phyloP scores from a whole-genome alignment of 106 monocot species.

The Acorus calamus region DNA sequence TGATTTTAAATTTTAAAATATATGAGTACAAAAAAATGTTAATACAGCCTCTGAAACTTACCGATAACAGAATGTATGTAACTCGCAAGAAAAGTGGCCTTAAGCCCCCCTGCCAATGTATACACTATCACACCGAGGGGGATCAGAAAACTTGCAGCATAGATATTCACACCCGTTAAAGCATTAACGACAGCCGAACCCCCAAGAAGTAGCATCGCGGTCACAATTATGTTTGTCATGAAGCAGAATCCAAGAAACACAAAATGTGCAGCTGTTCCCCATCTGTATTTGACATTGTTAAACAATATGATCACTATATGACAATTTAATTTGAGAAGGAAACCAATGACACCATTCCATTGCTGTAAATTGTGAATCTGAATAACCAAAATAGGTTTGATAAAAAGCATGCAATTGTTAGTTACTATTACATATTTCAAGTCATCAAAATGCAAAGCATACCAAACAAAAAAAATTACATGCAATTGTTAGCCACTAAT shows the following conservation, averaged over 20 bases:
- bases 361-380: too few relatives aligned
- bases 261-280: constrained; percentile 80
- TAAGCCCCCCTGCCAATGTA: constrained; percentile 85
- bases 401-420: too few relatives aligned
- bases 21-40: background rate
- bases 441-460: too few relatives aligned
- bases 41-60: constrained; percentile 19
- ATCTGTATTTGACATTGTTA: constrained; percentile 27
- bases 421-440: too few relatives aligned
- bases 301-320: too few relatives aligned
- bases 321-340: too few relatives aligned
- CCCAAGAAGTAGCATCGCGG: constrained; percentile 95
- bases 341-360: too few relatives aligned
- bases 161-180: constrained; percentile 84
- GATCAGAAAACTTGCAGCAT: constrained; percentile 86
- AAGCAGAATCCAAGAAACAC: constrained; percentile 93
- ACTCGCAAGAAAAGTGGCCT: constrained; percentile 96
- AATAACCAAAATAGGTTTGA: too few relatives aligned
- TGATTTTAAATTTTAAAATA: background rate
- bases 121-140: constrained; percentile 91
- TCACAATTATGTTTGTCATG: constrained; percentile 97
- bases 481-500: background rate
- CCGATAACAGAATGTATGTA: constrained; percentile 94
- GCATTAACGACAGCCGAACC: constrained; percentile 95
- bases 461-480: too few relatives aligned